phyloP scores from a whole-genome alignment of 2,329 filamentous ascomycete genomes.

The Pseudogymnoascus sp. region DNA sequence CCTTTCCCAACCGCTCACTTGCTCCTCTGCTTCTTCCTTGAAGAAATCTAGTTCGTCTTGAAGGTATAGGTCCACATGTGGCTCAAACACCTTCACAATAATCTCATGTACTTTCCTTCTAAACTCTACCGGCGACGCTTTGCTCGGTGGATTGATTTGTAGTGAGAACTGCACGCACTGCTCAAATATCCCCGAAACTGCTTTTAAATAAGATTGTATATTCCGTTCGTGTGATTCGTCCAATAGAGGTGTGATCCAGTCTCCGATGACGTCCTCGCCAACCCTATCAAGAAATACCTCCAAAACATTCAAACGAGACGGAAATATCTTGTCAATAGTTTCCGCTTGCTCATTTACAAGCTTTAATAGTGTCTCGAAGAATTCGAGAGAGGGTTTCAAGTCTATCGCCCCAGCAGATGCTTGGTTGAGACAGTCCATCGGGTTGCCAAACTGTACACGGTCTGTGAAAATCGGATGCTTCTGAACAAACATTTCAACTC shows the following conservation, averaged over 20 bases:
- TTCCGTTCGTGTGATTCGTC: conserved; percentile 76
- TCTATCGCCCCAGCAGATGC: conserved; percentile 59
- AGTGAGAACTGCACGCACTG: conserved; percentile 73
- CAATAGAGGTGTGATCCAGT: conserved; percentile 77
- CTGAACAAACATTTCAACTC: conserved; percentile 77
- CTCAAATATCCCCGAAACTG: conserved; percentile 79
- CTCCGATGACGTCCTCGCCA: conserved; percentile 72
- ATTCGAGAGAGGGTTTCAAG: conserved; percentile 70
- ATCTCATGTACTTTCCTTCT: conserved; percentile 58
- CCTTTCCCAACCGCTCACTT: conserved; percentile 83
- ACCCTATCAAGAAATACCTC: conserved; percentile 74
- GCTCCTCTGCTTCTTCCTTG: conserved; percentile 62
- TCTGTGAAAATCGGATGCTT: conserved; percentile 79
- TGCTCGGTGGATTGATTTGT: conserved; percentile 59
- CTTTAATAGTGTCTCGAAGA: conserved; percentile 66
- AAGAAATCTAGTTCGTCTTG: conserved; percentile 87
- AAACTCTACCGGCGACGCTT: conserved; percentile 49
- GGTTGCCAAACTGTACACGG: conserved; percentile 60
- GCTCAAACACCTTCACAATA: conserved; percentile 71
- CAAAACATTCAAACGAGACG: conserved; percentile 59
- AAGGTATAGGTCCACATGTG: conserved; percentile 87
- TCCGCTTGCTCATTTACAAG: conserved; percentile 76
- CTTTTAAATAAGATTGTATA: conserved; percentile 71
- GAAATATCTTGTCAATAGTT: conserved; percentile 77
- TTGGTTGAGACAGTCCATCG: conserved; percentile 73